Conservation (phyloP, 805 yeast genomes). For the Cyberlindnera veronae region DNA sequence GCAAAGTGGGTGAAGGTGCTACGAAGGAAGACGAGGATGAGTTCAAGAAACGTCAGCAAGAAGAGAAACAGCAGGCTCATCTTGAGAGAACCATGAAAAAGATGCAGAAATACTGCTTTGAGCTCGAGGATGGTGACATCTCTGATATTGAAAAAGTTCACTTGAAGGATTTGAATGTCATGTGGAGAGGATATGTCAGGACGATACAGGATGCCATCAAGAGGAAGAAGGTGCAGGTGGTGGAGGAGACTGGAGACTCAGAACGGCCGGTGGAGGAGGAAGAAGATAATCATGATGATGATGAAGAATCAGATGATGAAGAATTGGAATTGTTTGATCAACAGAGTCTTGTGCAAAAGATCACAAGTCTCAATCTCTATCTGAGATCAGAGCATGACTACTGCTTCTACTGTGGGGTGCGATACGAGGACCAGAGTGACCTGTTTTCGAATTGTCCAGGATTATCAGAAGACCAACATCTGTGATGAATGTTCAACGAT, state of each 20-base stretch:
- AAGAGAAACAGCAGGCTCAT: slow-evolving; percentile 13
- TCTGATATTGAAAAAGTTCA: slow-evolving; percentile 25
- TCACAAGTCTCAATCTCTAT: slow-evolving; percentile 34
- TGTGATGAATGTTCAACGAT: slow-evolving; percentile 6
- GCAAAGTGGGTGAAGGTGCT: slow-evolving; percentile 2
- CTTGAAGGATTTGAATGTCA: slow-evolving; percentile 33
- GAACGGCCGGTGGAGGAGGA: slow-evolving; percentile 1
- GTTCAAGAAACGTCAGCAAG: slow-evolving; percentile 22
- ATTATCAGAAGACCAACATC: slow-evolving; percentile 39
- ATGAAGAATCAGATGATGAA: slow-evolving; percentile 11
- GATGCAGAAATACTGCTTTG: slow-evolving; percentile 41
- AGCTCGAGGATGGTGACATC: slow-evolving; percentile 33
- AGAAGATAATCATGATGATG: slow-evolving; percentile 8
- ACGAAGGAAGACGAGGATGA: slow-evolving; percentile 16
- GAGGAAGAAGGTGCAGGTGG: slow-evolving; percentile 11
- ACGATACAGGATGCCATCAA: slow-evolving; percentile 13
- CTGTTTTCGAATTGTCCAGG: slow-evolving; percentile 49
- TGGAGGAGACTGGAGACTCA: slow-evolving; percentile 8
- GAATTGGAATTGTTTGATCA: slow-evolving; percentile 33
- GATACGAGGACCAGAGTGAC: slow-evolving; percentile 36
- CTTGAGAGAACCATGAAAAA: slow-evolving; percentile 21
- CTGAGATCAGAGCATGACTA: slow-evolving; percentile 39
- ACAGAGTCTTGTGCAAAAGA: slow-evolving; percentile 27
- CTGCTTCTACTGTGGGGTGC: slow-evolving; percentile 50
- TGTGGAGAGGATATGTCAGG: slow-evolving; percentile 40